These are phyloP conservation scores for Exophiala sideris DNA, from an alignment of 2,329 filamentous ascomycete species.

Conservation along the genomic window DNA sequence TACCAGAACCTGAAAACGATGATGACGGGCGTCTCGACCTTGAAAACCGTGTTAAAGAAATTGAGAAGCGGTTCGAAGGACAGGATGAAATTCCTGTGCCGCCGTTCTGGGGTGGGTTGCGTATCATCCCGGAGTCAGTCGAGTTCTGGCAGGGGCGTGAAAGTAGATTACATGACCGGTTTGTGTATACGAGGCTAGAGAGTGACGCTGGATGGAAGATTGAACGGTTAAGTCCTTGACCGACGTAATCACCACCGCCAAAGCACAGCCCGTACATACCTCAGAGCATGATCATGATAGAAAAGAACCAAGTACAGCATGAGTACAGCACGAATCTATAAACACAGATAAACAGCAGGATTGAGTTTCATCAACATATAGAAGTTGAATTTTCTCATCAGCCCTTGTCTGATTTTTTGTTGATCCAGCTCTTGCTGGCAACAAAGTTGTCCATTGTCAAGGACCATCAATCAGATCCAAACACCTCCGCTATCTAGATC, in stretches of 20 bases:
- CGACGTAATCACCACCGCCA: background rate
- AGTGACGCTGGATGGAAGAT: slow-evolving; percentile 30
- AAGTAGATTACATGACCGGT: slow-evolving; percentile 89
- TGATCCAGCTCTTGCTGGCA: slow-evolving; percentile 14
- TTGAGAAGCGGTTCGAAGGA: slow-evolving; percentile 71
- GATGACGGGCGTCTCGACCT: slow-evolving; percentile 71
- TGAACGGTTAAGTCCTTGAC: slow-evolving; percentile 28
- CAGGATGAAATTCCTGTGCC: slow-evolving; percentile 81
- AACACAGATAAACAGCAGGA: background rate
- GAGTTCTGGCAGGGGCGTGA: slow-evolving; percentile 96
- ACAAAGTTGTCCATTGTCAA: slow-evolving; percentile 5
- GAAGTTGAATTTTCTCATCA: slow-evolving; percentile 21
- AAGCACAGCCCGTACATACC: background rate
- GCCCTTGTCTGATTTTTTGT: slow-evolving; percentile 1
- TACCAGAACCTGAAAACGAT: slow-evolving; percentile 37
- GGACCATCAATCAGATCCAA: slow-evolving; percentile 11
- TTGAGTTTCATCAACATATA: slow-evolving; percentile 10
- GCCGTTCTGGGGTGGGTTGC: slow-evolving; percentile 89
- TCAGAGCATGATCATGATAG: background rate
- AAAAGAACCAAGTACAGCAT: background rate
- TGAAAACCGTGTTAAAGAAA: slow-evolving; percentile 72
- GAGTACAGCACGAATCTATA: background rate
- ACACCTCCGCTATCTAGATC: slow-evolving; percentile 13
- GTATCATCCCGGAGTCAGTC: slow-evolving; percentile 77
- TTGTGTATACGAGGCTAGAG: slow-evolving; percentile 69